Evolutionary conservation across 1,139 yeast species (phyloP).

Genomic region (Torulaspora globosa): DNA sequence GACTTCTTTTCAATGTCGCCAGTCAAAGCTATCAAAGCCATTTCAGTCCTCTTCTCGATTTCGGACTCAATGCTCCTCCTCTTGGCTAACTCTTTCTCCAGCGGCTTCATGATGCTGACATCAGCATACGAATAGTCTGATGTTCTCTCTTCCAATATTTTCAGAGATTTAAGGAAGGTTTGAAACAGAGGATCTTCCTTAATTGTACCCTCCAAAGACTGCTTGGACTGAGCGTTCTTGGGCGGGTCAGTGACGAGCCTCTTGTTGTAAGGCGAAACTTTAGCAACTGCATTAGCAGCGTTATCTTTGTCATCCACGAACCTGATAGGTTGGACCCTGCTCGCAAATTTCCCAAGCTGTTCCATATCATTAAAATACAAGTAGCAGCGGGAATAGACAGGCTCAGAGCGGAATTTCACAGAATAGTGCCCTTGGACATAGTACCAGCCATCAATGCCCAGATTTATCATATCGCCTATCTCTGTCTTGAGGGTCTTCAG

Average conservation of each 20-base stretch:
- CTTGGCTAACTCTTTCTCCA: conserved; percentile 27
- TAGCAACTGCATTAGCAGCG: conserved; percentile 22
- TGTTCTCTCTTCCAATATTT: conserved; percentile 21
- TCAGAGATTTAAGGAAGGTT: conserved; percentile 28
- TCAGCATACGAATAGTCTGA: conserved; percentile 27
- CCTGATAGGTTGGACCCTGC: conserved; percentile 16
- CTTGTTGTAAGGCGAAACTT: conserved; percentile 29
- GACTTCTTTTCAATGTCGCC: conserved; percentile 16
- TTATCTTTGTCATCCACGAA: conserved; percentile 32
- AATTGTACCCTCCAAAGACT: conserved; percentile 25
- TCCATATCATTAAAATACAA: conserved; percentile 25
- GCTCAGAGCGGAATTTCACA: conserved; percentile 30
- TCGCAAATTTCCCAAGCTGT: conserved; percentile 18
- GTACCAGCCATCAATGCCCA: conserved; percentile 23
- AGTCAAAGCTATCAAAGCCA: conserved; percentile 13
- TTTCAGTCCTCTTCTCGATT: conserved; percentile 13
- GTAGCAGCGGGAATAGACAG: conserved; percentile 35
- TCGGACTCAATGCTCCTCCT: conserved; percentile 15
- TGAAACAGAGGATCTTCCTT: conserved; percentile 29
- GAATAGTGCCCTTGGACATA: conserved; percentile 31
- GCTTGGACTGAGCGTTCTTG: conserved; percentile 10
- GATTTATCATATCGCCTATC: conserved; percentile 12
- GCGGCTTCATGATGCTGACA: conserved; percentile 28
- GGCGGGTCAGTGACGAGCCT: conserved; percentile 14
- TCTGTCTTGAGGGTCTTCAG: conserved; percentile 17